Percentiles rank a stretch among this genome's conserved stretches.
Evolutionary conservation across 2,329 filamentous ascomycete genomes (phyloP).

Genomic region (Stachybotrys echinatus): DNA sequence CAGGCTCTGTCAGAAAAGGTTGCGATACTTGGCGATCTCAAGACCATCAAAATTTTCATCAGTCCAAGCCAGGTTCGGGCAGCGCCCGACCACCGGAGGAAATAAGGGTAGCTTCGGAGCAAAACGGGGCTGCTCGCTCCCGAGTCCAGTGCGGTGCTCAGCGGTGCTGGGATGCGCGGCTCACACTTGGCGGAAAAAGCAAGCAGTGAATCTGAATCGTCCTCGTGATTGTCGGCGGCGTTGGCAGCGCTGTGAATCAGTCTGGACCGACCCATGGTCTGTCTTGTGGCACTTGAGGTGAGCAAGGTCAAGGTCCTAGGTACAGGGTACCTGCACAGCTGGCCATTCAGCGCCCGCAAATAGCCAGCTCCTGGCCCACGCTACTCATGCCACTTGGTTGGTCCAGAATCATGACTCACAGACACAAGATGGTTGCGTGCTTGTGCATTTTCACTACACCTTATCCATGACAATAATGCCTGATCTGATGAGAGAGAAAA

Average conservation of each 20-base stretch:
- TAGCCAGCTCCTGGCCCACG: constrained; percentile 19
- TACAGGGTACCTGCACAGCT: constrained; percentile 13
- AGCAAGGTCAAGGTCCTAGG: too few species aligned
- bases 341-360: constrained; percentile 27
- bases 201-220: too few species aligned
- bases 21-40: constrained; percentile 21
- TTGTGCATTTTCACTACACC: background rate
- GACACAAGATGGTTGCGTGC: background rate
- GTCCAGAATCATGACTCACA: constrained; percentile 22
- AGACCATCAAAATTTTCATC: constrained; percentile 22
- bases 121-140: too few species aligned
- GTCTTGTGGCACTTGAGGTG: too few species aligned
- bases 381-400: constrained; percentile 10
- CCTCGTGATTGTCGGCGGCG: too few species aligned
- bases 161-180: too few species aligned
- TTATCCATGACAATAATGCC: too few species aligned
- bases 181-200: too few species aligned
- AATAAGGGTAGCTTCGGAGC: background rate
- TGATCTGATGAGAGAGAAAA: too few species aligned
- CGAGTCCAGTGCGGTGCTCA: too few species aligned
- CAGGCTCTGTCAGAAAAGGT: constrained; percentile 19
- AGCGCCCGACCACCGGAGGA: background rate
- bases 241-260: too few species aligned
- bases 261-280: too few species aligned
- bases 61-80: background rate